Conservation (phyloP, 306 rosid species). For the Hippophae gyantsensis region DNA sequence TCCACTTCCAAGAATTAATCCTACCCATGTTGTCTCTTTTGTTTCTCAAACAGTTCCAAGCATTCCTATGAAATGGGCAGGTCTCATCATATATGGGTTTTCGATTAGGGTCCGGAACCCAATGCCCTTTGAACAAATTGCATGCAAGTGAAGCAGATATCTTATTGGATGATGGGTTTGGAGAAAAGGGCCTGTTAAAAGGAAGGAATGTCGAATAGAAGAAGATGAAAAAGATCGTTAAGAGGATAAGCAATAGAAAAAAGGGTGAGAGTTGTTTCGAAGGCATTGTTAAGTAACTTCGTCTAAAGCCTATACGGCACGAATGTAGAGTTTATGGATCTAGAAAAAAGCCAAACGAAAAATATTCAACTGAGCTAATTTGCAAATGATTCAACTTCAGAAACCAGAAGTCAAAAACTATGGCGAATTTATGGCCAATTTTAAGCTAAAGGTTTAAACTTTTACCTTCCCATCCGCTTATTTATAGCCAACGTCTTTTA, state of each 20-base stretch:
- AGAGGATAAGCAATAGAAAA: conserved; percentile 48
- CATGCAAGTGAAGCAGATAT: conserved; percentile 30
- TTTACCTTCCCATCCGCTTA: too few species aligned
- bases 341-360: too few species aligned
- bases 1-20: conserved; percentile 82
- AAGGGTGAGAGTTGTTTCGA: conserved; percentile 40
- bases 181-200: conserved; percentile 13
- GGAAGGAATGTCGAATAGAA: conserved; percentile 44
- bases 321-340: too few species aligned
- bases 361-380: too few species aligned
- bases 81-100: conserved; percentile 59
- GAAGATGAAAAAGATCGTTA: conserved; percentile 36
- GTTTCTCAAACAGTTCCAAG: conserved; percentile 87
- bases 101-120: conserved; percentile 55
- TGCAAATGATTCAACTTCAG: too few species aligned
- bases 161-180: conserved; percentile 9
- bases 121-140: conserved; percentile 44
- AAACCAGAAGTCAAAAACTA: too few species aligned
- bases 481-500: too few species aligned
- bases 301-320: too few species aligned
- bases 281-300: conserved; percentile 26
- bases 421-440: too few species aligned
- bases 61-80: conserved; percentile 79
- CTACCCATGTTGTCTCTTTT: conserved; percentile 48
- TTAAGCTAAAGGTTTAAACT: too few species aligned